Evolutionary conservation across 75 land plant genomes (phyloP).

Genomic region (Cryptomeria japonica): DNA sequence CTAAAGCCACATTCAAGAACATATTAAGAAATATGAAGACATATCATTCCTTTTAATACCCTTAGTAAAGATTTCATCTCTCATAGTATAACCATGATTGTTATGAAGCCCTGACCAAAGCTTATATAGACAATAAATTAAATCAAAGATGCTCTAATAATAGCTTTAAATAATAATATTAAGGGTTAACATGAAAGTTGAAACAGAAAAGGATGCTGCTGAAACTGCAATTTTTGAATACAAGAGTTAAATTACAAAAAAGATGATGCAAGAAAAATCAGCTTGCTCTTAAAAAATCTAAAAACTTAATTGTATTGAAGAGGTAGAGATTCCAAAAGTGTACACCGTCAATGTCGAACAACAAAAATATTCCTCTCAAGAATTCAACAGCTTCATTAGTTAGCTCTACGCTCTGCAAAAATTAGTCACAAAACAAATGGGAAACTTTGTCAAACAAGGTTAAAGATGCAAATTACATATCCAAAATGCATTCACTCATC

Average conservation of each 20-base stretch:
- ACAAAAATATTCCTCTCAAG: conserved; percentile 60
- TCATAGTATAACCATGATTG: neutral
- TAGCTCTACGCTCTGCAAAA: conserved; percentile 90
- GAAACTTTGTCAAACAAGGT: neutral
- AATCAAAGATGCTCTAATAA: too few species aligned
- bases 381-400: conserved; percentile 79
- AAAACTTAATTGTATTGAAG: neutral
- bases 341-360: conserved; percentile 83
- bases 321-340: conserved; percentile 1
- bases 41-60: neutral
- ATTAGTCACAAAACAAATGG: neutral
- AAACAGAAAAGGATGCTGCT: too few species aligned
- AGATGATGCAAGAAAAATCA: neutral
- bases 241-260: neutral
- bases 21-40: neutral
- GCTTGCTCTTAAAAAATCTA: neutral
- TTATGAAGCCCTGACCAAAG: neutral
- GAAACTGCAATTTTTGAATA: neutral
- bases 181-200: too few species aligned
- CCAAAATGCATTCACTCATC: neutral
- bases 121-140: too few species aligned
- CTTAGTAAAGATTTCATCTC: neutral
- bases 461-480: neutral
- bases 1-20: conserved; percentile 24
- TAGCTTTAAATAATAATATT: too few species aligned